A percentile compares a stretch with the other conserved stretches of the same genome.
Evolutionary conservation across 176 grass and related monocot species (phyloP).

Genomic region (Paspalum notatum): DNA sequence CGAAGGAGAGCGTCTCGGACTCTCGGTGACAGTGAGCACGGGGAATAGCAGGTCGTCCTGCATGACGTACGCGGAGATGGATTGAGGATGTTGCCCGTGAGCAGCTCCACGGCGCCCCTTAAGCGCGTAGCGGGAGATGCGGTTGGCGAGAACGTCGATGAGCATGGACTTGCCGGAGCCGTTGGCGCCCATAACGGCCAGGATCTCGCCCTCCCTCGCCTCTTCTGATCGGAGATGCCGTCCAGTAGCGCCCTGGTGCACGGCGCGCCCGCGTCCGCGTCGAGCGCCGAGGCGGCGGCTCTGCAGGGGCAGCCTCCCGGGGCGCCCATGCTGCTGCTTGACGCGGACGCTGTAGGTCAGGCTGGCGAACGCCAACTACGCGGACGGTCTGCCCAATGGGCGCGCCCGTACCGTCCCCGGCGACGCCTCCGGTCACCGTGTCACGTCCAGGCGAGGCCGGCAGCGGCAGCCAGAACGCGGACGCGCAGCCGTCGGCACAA

Average conservation of each 20-base stretch:
- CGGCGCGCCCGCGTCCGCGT: conserved; percentile 31
- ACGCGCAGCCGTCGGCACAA: conserved; percentile 1
- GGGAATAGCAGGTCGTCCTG: conserved; percentile 95
- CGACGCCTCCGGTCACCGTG: neutral
- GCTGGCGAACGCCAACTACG: conserved; percentile 64
- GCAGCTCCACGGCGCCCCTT: conserved; percentile 69
- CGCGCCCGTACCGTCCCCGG: neutral
- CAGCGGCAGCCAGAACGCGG: conserved; percentile 15
- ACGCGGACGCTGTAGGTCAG: conserved; percentile 73
- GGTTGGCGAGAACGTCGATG: conserved; percentile 89
- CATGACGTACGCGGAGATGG: conserved; percentile 96
- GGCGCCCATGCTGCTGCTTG: conserved; percentile 18
- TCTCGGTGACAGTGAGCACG: conserved; percentile 93
- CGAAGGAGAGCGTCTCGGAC: conserved; percentile 86
- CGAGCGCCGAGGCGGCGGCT: conserved; percentile 16
- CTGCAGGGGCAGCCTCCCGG: conserved; percentile 13
- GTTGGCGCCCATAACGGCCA: conserved; percentile 85
- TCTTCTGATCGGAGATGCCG: conserved; percentile 70
- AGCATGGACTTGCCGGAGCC: conserved; percentile 96
- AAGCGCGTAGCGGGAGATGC: conserved; percentile 70
- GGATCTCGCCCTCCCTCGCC: conserved; percentile 77
- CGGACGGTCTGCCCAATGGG: conserved; percentile 36
- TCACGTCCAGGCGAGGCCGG: neutral
- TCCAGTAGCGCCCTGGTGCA: conserved; percentile 59
- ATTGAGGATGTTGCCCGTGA: conserved; percentile 60